A percentile compares a stretch with the other conserved stretches of the same genome.
phyloP scores from a whole-genome alignment of 257 asterid genomes.

The Solanum etuberosum region DNA sequence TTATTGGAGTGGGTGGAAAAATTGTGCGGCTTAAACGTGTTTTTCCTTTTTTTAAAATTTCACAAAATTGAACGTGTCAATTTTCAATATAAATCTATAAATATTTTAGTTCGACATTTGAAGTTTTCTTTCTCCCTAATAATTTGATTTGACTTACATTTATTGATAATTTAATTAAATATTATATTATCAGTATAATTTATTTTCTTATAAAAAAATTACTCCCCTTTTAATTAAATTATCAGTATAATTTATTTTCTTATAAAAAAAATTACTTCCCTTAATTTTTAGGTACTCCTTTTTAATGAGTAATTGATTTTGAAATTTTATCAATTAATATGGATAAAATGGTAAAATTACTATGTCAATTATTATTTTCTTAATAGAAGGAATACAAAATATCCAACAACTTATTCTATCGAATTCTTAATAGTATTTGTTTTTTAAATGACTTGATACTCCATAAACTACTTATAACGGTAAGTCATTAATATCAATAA shows the following conservation, averaged over 20 bases:
- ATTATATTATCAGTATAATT: neutral
- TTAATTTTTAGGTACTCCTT: too few species aligned
- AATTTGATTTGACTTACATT: neutral
- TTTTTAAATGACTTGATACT: neutral
- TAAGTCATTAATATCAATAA: neutral
- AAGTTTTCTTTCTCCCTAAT: neutral
- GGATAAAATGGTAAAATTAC: too few species aligned
- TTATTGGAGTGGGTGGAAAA: neutral
- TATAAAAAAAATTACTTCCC: neutral
- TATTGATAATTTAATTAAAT: neutral
- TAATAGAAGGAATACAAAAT: too few species aligned
- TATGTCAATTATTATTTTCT: too few species aligned
- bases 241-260: neutral
- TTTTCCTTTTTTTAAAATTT: neutral
- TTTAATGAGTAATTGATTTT: too few species aligned
- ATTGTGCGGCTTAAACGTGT: neutral
- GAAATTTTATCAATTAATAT: too few species aligned
- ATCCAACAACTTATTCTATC: neutral
- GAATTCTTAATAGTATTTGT: neutral
- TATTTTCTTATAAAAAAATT: neutral
- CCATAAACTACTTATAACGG: too few species aligned
- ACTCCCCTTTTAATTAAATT: too few species aligned
- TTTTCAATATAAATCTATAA: neutral
- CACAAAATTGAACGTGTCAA: neutral
- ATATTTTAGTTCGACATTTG: neutral